phyloP scores from a whole-genome alignment of 2,329 filamentous ascomycete genomes.

The Colletotrichum sp. region DNA sequence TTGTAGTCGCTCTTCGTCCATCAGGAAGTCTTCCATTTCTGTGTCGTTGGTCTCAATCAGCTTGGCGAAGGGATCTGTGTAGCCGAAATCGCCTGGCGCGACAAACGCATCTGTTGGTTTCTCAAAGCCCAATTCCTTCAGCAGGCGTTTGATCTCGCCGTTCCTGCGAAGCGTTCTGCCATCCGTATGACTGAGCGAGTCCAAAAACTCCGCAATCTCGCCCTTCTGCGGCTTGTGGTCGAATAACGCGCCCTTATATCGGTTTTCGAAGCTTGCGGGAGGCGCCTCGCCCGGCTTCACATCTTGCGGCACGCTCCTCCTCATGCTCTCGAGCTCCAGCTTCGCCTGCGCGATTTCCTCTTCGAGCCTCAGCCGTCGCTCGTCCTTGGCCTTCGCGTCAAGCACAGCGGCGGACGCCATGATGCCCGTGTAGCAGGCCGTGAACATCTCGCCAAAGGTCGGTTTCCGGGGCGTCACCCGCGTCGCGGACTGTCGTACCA shows the following conservation, averaged over 20 bases:
- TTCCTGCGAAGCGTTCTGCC: not conserved
- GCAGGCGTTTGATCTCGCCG: not conserved
- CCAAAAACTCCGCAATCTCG: conserved; percentile 6
- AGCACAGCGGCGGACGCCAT: conserved; percentile 68
- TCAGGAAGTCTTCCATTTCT: not conserved
- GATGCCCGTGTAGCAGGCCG: conserved; percentile 71
- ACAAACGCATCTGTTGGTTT: not conserved
- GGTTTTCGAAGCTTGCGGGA: conserved; percentile 25
- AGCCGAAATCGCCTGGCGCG: not conserved
- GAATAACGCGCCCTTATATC: conserved; percentile 1
- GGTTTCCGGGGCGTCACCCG: conserved; percentile 53
- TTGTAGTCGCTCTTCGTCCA: not conserved
- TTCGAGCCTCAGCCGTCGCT: conserved; percentile 65
- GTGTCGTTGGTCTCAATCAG: conserved; percentile 25
- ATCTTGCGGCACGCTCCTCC: conserved; percentile 29
- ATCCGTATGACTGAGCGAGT: not conserved
- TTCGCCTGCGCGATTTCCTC: conserved; percentile 60
- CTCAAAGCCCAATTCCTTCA: not conserved
- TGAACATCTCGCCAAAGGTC: conserved; percentile 60
- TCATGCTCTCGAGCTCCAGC: conserved; percentile 46
- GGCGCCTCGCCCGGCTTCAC: conserved; percentile 22
- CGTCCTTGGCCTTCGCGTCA: conserved; percentile 65
- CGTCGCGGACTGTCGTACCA: conserved; percentile 57
- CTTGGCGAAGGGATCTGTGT: conserved; percentile 28
- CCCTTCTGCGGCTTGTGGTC: not conserved